These are phyloP conservation scores for Suillus paluster DNA, from an alignment of 768 basidiomycete species.

Conservation along the genomic window DNA sequence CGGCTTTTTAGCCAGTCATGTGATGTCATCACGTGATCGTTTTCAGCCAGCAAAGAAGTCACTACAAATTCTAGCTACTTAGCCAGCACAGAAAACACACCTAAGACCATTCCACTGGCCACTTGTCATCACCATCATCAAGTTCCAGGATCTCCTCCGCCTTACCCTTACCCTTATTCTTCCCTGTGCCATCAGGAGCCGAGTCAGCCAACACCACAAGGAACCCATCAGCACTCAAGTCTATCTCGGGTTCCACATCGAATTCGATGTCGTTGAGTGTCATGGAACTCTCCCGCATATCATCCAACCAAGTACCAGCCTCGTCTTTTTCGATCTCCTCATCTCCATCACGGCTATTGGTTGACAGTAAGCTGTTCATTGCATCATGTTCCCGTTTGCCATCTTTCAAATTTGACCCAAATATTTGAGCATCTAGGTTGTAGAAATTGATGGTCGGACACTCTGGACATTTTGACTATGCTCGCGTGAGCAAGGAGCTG, in stretches of 20 bases:
- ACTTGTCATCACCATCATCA: not conserved
- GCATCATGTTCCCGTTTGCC: not conserved
- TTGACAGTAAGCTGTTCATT: slow-evolving; percentile 2
- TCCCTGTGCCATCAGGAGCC: not conserved
- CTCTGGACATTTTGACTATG: not conserved
- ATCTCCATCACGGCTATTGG: not conserved
- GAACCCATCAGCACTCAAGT: not conserved
- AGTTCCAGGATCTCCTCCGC: not conserved
- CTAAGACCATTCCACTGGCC: not conserved
- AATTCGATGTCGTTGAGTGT: not conserved
- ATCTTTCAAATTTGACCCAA: not conserved
- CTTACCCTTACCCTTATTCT: not conserved
- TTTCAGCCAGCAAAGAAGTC: not conserved
- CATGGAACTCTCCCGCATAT: not conserved
- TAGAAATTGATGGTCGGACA: not conserved
- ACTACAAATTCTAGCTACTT: not conserved
- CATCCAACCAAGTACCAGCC: not conserved
- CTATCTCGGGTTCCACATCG: not conserved
- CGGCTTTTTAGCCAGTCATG: not conserved
- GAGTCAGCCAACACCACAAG: not conserved
- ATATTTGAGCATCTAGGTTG: not conserved
- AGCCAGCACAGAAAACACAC: not conserved
- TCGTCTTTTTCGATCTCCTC: not conserved
- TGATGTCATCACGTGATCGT: not conserved
- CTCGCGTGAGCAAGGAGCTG: not conserved